Conservation (phyloP, 148 eudicot genomes). For the Amaranthus hypochondriacus region DNA sequence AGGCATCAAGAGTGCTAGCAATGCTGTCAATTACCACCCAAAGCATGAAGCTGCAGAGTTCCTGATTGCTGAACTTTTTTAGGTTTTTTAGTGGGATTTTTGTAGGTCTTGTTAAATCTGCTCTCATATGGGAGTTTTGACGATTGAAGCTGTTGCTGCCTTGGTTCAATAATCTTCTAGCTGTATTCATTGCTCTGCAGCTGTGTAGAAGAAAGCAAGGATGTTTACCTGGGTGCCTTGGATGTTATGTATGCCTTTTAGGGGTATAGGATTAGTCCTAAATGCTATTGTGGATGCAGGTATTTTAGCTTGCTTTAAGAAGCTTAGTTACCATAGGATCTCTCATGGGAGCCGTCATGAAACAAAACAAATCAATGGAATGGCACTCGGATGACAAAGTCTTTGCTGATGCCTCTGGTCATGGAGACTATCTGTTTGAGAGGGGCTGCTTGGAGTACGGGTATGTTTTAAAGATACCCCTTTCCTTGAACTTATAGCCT, state of each 20-base stretch:
- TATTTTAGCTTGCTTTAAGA: slow-evolving; percentile 41
- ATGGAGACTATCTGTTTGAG: slow-evolving; percentile 34
- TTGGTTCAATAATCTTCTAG: slow-evolving; percentile 59
- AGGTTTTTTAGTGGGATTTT: slow-evolving; percentile 29
- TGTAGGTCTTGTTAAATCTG: slow-evolving; percentile 42
- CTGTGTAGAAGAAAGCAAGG: slow-evolving; percentile 49
- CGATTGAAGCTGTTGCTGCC: slow-evolving; percentile 67
- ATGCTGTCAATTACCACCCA: slow-evolving; percentile 39
- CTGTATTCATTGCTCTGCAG: slow-evolving; percentile 59
- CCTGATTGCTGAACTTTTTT: slow-evolving; percentile 40
- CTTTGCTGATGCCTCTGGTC: slow-evolving; percentile 16
- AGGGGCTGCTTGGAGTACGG: slow-evolving; percentile 66
- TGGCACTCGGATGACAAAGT: slow-evolving; percentile 15
- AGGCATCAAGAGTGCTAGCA: slow-evolving; percentile 41
- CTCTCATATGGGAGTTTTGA: slow-evolving; percentile 40
- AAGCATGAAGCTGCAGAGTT: slow-evolving; percentile 51
- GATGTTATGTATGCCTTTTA: slow-evolving; percentile 41
- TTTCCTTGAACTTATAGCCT: background rate
- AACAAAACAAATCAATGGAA: slow-evolving; percentile 14
- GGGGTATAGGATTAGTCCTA: slow-evolving; percentile 40
- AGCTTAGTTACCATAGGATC: slow-evolving; percentile 22
- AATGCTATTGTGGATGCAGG: slow-evolving; percentile 63
- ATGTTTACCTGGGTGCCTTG: slow-evolving; percentile 50
- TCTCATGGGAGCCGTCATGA: slow-evolving; percentile 27
- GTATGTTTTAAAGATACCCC: slow-evolving; percentile 31